Evolutionary conservation across 2,329 filamentous ascomycete genomes (phyloP).

Genomic region (Aspergillus bombycis): DNA sequence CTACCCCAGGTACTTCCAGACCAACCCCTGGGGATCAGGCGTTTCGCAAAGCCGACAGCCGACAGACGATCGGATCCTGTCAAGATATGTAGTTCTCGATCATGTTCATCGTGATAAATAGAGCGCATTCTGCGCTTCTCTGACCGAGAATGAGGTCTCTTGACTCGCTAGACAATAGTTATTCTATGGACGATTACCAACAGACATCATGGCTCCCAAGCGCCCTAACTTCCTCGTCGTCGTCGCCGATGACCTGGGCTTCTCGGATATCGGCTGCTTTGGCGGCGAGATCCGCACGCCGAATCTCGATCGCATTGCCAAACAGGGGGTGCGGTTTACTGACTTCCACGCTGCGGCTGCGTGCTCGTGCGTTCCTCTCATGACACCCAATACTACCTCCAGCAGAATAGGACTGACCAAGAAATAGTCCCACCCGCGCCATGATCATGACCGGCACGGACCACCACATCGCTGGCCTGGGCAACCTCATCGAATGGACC

Average conservation of each 20-base stretch:
- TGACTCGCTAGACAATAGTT: no score
- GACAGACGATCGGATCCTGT: slow-evolving; percentile 14
- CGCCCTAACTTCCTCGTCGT: slow-evolving; percentile 64
- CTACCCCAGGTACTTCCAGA: background rate
- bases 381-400: background rate
- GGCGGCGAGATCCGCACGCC: slow-evolving; percentile 65
- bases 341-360: slow-evolving; percentile 68
- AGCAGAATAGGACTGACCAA: background rate
- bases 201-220: slow-evolving; percentile 36
- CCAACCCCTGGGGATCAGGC: background rate
- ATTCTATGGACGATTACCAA: background rate
- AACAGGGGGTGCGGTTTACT: slow-evolving; percentile 61
- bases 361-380: slow-evolving; percentile 51
- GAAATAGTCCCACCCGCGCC: slow-evolving; percentile 56
- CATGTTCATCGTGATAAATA: background rate
- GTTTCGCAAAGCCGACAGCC: slow-evolving; percentile 19
- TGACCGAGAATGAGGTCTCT: background rate
- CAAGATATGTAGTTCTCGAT: background rate
- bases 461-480: slow-evolving; percentile 58
- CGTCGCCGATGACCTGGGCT: slow-evolving; percentile 63
- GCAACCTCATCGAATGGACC: slow-evolving; percentile 62
- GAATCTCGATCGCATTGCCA: slow-evolving; percentile 58
- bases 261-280: slow-evolving; percentile 62
- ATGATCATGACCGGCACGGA: slow-evolving; percentile 71
- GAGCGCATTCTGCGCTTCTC: background rate